A percentile compares a stretch with the other conserved stretches of the same genome.
Conservation (phyloP, 768 basidiomycete genomes). For the Coprinellus micaceus region DNA sequence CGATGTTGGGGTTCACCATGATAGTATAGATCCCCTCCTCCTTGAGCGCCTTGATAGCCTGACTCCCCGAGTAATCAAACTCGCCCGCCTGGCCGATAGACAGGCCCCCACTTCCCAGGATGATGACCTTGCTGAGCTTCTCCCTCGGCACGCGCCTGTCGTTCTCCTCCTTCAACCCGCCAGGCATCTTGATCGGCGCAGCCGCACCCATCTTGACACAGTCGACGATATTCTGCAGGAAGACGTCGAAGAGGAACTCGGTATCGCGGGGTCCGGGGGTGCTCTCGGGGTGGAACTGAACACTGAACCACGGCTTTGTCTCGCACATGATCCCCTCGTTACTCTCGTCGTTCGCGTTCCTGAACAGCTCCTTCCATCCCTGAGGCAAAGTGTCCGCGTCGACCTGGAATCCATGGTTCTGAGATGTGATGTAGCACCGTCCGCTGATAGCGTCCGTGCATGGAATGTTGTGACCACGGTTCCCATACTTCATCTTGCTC, state of each 20-base stretch:
- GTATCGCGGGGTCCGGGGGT: constrained; percentile 97
- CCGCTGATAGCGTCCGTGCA: constrained; percentile 93
- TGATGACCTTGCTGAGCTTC: constrained; percentile 88
- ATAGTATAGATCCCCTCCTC: constrained; percentile 99
- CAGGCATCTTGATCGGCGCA: constrained; percentile 64
- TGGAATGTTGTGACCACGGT: constrained; percentile 98
- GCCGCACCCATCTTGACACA: constrained; percentile 51
- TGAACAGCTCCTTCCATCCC: constrained; percentile 93
- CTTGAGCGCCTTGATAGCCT: constrained; percentile 98
- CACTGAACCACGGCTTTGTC: constrained; percentile 94
- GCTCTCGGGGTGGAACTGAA: constrained; percentile 98
- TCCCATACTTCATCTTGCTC: constrained; percentile 99
- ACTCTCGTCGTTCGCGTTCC: constrained; percentile 94
- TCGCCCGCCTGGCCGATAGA: constrained; percentile 99
- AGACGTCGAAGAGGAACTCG: constrained; percentile 97
- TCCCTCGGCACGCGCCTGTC: constrained; percentile 65
- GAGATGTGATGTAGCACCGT: constrained; percentile 97
- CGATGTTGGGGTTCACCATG: constrained; percentile 98
- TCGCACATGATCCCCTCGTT: constrained; percentile 97
- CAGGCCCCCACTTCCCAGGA: constrained; percentile 94
- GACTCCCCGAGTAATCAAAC: constrained; percentile 99
- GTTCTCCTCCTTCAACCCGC: constrained; percentile 82
- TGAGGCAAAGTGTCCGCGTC: constrained; percentile 70
- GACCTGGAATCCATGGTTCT: constrained; percentile 98
- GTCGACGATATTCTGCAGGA: constrained; percentile 83